Base-by-base conservation (phyloP, 1,139 yeast genomes). In the Lodderomyces oxycetoniae region DNA sequence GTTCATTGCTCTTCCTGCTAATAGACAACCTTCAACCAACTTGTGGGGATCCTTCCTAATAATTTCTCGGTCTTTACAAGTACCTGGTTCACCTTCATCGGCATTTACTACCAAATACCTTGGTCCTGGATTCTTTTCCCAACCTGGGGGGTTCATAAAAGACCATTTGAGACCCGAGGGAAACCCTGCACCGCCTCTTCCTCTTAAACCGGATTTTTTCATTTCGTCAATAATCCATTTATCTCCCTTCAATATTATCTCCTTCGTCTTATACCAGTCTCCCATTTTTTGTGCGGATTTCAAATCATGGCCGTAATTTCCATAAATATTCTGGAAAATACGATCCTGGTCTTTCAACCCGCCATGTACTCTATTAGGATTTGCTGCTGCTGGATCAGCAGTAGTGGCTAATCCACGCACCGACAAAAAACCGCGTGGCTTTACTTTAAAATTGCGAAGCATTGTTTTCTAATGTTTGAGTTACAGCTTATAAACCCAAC, bases 81-180 rank as follows among this genome's bases (percentile, higher is more conserved):
- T 85, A 45, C 95, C 95, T 13, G 95, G 95, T 60, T 85, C 95
- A 51, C 95, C 95, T 62, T 85, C 95, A 67, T 86, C 95, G 39
- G 95, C 95, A 59, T 85, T 85, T 51, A 85, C 87, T 34, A 85
- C 93, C 45, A 85, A 71, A 57, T 85, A 85, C 57, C 94, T 74
- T 43, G 95, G 91, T 15, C 95, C 95, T 13, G 61, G 65, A 59
- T 84, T 84, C 57, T 84, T 85, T 47, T 85, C 93, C 95, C 95
- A 85, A 41, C 91, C 91, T 33, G 95, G 95, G 34, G 95, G 95
- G 63, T 85, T 85, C 95, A 85, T 85, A 55, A 85, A 85, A 13
- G 93, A 82, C 93, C 93, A 85, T 61, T 85, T 85, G 52, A 85
- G 72, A 32, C 95, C 95, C 17, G 88, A 77, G 34, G 95, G 95